These are phyloP conservation scores for Nitzschia sp. DNA, from an alignment of 108 stramenopile genomes.

Conservation along the genomic window DNA sequence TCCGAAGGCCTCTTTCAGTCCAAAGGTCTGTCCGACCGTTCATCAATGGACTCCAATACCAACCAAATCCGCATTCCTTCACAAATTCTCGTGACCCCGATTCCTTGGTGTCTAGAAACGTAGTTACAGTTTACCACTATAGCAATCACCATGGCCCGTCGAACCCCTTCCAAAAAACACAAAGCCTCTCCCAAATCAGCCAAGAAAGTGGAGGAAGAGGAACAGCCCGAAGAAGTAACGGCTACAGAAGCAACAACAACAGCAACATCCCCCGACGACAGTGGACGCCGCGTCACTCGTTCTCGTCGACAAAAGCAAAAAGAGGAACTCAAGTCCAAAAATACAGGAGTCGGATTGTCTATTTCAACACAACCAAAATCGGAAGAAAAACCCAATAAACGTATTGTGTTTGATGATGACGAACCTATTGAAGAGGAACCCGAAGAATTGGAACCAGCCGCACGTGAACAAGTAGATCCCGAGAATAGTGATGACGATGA, in stretches of 20 bases:
- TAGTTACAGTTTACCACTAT: too few relatives aligned
- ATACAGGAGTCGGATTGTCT: slow-evolving; percentile 28
- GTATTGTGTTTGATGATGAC: slow-evolving; percentile 36
- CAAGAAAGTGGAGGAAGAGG: neutral
- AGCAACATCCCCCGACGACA: neutral
- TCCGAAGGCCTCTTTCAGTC: too few relatives aligned
- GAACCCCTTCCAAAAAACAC: too few relatives aligned
- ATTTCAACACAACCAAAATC: slow-evolving; percentile 7
- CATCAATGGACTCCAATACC: too few relatives aligned
- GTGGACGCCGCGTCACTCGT: neutral
- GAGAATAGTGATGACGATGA: slow-evolving; percentile 16
- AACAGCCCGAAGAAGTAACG: neutral
- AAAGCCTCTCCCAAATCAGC: too few relatives aligned
- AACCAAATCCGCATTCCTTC: too few relatives aligned
- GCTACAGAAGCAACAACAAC: slow-evolving; percentile 1
- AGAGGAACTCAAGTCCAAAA: slow-evolving; percentile 35
- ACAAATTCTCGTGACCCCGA: too few relatives aligned
- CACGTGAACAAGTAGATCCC: neutral
- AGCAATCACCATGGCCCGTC: too few relatives aligned
- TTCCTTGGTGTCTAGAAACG: too few relatives aligned
- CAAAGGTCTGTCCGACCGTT: too few relatives aligned
- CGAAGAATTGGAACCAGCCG: slow-evolving; percentile 4
- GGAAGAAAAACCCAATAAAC: slow-evolving; percentile 13
- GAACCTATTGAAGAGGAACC: neutral
- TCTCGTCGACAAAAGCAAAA: slow-evolving; percentile 14